Base-by-base conservation (phyloP, 2,329 filamentous ascomycete genomes). In the Nectriaceae sp. region DNA sequence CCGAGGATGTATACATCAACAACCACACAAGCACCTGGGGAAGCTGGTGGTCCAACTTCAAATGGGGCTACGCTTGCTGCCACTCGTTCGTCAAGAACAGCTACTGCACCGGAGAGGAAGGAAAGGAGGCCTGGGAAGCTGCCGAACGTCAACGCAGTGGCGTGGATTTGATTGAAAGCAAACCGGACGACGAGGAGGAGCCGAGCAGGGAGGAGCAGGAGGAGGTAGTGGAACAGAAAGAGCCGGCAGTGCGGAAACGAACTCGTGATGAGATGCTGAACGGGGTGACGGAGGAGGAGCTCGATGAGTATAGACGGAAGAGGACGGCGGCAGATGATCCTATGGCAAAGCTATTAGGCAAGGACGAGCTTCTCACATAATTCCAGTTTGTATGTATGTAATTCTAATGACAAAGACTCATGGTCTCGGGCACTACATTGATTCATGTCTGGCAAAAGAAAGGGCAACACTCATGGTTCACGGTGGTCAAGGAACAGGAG, bases 1-100 rank as follows among this genome's bases (percentile, higher is more conserved):
- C 85, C 4, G 94, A 99, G 65, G 90, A 99, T 62, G 78, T 97
- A 1, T 75, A 88, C 45, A 81, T 88, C 67, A 93, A 96, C 74
- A 99, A 99, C 64, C 94, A 99, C 71, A 90, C 84, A 3, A 87
- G 88, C 0, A 87, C 96, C 3, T 99, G 91, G 89, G 94, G 94
- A 41, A 96, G 91, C 63, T 99, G 94, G 94, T 99, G 94, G 94
- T 83, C 85, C 44, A 85, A 90, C 64, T 97, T 97, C 73, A 82
- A 87, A 70, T 99, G 94, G 94, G 94, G 94, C 2, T 99, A 96
- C 70, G 82, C 89, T 19, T 99, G 94, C 70, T 99, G 94, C 75
- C 91, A 95, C 67, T 96, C 91, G 0, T 87, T 85, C 19, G 83
- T 96, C 54, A 97, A 96, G 73, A 97, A 99, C 70, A 96, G 91